Evolutionary conservation across 2,329 filamentous ascomycete genomes (phyloP).

Genomic region (Trichothecium sympodiale): DNA sequence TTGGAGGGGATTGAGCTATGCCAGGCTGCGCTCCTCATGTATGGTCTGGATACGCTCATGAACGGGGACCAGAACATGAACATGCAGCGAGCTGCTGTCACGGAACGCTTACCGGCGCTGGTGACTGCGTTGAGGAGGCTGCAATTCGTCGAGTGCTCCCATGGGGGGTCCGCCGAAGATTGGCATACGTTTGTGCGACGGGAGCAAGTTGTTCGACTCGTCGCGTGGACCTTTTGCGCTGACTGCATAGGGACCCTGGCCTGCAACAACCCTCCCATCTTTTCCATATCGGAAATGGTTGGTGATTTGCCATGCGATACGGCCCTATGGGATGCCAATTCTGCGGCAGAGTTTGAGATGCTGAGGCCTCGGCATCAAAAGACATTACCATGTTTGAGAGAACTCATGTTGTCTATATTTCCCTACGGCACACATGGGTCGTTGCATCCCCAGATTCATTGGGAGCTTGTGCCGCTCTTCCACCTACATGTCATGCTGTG

Average conservation of each 20-base stretch:
- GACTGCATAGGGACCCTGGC: constrained; percentile 1
- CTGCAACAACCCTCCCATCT: not conserved
- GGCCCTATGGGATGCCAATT: not conserved
- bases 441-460: too few relatives aligned
- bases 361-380: too few relatives aligned
- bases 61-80: not conserved
- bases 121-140: constrained; percentile 1
- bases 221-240: constrained; percentile 1
- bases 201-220: not conserved
- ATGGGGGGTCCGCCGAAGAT: not conserved
- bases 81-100: not conserved
- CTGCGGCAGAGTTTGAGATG: not conserved
- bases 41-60: not conserved
- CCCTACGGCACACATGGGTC: too few relatives aligned
- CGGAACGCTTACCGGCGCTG: constrained; percentile 1
- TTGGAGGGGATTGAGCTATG: constrained; percentile 1
- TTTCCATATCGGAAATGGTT: not conserved
- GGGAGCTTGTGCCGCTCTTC: not conserved
- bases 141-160: not conserved
- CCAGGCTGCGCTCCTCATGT: constrained; percentile 2
- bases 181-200: not conserved
- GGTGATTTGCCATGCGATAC: not conserved
- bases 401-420: too few relatives aligned
- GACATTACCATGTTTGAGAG: too few relatives aligned
- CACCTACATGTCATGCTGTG: constrained; percentile 1